Conservation (phyloP, 2,329 filamentous ascomycete species). For the Monosporascus sp. region DNA sequence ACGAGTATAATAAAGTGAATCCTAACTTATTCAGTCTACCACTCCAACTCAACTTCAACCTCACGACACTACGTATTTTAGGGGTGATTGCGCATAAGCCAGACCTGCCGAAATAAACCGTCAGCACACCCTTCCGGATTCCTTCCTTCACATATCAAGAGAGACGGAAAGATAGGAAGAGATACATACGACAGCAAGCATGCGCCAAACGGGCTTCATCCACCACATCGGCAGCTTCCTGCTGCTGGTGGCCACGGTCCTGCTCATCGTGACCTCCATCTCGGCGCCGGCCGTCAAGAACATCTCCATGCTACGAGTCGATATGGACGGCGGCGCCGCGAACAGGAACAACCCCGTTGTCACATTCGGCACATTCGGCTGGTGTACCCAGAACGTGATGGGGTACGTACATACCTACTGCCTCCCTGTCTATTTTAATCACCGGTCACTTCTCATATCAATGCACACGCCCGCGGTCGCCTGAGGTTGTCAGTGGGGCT, state of each 20-base stretch:
- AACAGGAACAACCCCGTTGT: conserved; percentile 17
- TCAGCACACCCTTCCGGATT: too few species aligned
- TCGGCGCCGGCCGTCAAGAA: conserved; percentile 40
- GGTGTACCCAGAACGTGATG: conserved; percentile 26
- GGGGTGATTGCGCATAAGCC: too few species aligned
- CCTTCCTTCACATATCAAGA: neutral
- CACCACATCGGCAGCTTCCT: conserved; percentile 40
- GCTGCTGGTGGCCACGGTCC: conserved; percentile 37
- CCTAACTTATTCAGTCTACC: neutral
- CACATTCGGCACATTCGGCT: conserved; percentile 42
- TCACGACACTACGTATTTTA: too few species aligned
- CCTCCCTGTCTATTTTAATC: neutral
- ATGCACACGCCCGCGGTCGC: too few species aligned
- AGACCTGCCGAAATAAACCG: too few species aligned
- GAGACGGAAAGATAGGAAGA: neutral
- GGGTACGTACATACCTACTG: conserved; percentile 11
- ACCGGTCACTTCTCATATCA: neutral
- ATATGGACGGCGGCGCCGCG: conserved; percentile 24
- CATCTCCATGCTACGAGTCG: conserved; percentile 36
- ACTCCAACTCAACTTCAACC: too few species aligned
- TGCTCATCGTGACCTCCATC: conserved; percentile 42
- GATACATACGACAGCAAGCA: conserved; percentile 8
- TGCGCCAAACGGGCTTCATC: conserved; percentile 28
- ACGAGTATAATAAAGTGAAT: neutral
- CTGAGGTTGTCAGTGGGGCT: too few species aligned